Evolutionary conservation across 176 grass and related monocot genomes (phyloP).

Genomic region (Puccinellia tenuiflora): DNA sequence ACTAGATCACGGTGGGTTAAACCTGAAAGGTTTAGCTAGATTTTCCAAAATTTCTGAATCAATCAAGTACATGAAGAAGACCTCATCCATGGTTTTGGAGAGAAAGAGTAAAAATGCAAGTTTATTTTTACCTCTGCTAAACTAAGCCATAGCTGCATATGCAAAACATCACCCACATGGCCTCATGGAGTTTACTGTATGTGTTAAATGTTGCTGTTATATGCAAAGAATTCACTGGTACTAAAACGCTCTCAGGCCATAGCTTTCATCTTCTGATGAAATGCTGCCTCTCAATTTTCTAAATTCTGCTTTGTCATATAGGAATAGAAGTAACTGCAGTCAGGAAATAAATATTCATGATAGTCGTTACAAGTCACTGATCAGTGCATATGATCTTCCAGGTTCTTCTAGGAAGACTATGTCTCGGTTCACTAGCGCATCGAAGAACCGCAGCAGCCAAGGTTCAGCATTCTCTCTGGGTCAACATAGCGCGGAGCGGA

Average conservation of each 20-base stretch:
- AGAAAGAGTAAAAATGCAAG: not conserved
- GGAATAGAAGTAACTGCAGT: not conserved
- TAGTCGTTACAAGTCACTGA: not conserved
- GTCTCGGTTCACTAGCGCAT: slow-evolving; percentile 24
- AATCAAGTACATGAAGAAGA: not conserved
- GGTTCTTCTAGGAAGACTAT: slow-evolving; percentile 44
- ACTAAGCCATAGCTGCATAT: not conserved
- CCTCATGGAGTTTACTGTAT: not conserved
- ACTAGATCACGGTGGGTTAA: not conserved
- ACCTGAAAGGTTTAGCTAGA: not conserved
- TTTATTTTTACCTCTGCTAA: not conserved
- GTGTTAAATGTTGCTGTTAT: not conserved
- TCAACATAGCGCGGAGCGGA: not conserved
- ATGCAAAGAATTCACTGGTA: not conserved
- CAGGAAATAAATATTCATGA: not conserved
- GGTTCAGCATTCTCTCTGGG: slow-evolving; percentile 30
- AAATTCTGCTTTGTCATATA: not conserved
- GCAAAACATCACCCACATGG: not conserved
- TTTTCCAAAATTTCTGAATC: not conserved
- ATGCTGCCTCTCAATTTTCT: not conserved
- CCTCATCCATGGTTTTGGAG: not conserved
- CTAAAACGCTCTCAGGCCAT: not conserved
- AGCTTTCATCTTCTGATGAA: slow-evolving; percentile 8
- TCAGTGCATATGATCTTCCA: not conserved
- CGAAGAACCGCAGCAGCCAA: slow-evolving; percentile 40